Percentiles rank a stretch among this genome's conserved stretches.
These are phyloP conservation scores for Syzygium oleosum DNA, from an alignment of 345 rosid genomes.

Conservation along the genomic window DNA sequence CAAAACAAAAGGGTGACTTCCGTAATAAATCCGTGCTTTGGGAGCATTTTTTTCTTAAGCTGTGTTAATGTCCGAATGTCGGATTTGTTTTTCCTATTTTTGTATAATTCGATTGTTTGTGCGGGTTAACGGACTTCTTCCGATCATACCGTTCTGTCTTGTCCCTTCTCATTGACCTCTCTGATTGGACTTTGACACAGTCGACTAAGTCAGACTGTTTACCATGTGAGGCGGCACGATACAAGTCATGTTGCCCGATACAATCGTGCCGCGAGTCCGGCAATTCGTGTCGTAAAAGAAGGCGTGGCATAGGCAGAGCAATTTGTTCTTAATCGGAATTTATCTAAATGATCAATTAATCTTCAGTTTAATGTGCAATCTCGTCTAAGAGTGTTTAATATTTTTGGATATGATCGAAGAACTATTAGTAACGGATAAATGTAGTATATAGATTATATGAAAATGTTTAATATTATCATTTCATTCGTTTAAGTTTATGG, in stretches of 20 bases:
- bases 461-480: neutral
- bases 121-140: neutral
- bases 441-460: fast-evolving
- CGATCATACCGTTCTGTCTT: neutral
- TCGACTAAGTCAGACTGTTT: neutral
- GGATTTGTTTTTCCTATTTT: neutral
- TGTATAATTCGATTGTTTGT: neutral
- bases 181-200: neutral
- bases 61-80: neutral
- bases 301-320: neutral
- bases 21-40: neutral
- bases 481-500: neutral
- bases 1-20: neutral
- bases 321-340: neutral
- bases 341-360: neutral
- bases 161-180: neutral
- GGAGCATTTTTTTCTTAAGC: neutral
- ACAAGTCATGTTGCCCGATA: neutral
- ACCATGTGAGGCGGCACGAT: neutral
- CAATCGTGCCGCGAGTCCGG: neutral
- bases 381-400: fast-evolving
- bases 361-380: fast-evolving
- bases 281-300: too few relatives aligned
- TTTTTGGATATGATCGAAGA: neutral
- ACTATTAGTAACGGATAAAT: neutral